Base-by-base conservation (phyloP, 768 basidiomycete genomes). In the Agaricus bisporus region DNA sequence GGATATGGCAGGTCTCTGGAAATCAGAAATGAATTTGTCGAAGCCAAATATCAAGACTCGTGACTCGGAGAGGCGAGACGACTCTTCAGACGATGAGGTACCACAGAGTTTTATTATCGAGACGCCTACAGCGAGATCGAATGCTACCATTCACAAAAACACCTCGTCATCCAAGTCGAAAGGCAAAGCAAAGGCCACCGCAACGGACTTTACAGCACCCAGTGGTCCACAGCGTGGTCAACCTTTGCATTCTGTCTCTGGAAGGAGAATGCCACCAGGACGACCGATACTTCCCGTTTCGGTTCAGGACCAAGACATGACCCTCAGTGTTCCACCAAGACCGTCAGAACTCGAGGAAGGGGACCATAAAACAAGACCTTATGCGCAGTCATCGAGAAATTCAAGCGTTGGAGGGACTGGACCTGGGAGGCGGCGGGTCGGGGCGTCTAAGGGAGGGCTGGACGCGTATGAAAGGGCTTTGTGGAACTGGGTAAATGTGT, bases 401-500 rank as follows among this genome's bases (percentile, higher is more conserved):
- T 54, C 57, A 15, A 48, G 48, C 28, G 58, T 61, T 29, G 59
- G 63, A 7, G 62, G 66, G 3, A 64, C 70, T 7, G 68, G 65
- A 35, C 60, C 65, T 28, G 62, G 67, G 20, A 64, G 65, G 17
- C 65, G 68, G 50, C 72, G 66, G 41, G 61, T 69, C 17, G 81
- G 73, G 56, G 75, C 71, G 29, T 36, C 59, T 41, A 80, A 84
- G 77, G 78, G 82, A 48, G 87, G 90, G 8, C 66, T 93, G 42
- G 88, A 93, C 62, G 82, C 83, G 11, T 85, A 90, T 63, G 94
- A 99, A 67, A 85, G 84, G 55, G 97, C 97, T 1, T 68, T 98
- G 45, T 99, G 97, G 97, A 88, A 90, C 54, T 99, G 97, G 97
- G 93, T 98, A 55, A 99, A 99, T 65, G 93, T 98, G 11, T 92